Conservation (phyloP, 2,329 filamentous ascomycete genomes). For the Fusarium circinatum region DNA sequence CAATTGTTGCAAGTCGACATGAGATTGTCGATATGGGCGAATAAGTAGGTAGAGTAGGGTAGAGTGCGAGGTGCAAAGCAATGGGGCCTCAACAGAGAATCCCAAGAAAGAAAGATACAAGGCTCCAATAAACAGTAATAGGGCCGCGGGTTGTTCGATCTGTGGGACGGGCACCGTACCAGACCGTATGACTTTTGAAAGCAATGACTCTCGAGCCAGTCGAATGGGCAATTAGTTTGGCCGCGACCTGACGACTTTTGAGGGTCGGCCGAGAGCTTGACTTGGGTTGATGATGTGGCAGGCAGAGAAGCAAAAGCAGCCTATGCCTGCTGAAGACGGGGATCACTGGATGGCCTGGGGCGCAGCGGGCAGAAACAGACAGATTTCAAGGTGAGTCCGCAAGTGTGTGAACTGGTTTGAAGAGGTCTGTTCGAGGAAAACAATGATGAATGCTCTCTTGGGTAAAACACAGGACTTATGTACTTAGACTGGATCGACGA, state of each 20-base stretch:
- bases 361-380: constrained; percentile 27
- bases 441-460: background rate
- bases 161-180: constrained; percentile 44
- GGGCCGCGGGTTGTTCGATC: constrained; percentile 33
- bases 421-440: background rate
- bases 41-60: constrained; percentile 24
- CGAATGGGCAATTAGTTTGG: constrained; percentile 30
- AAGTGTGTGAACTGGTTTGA: constrained; percentile 3
- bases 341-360: constrained; percentile 30
- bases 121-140: constrained; percentile 20
- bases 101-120: constrained; percentile 20
- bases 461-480: background rate
- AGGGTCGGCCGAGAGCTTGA: constrained; percentile 26
- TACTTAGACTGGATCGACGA: background rate
- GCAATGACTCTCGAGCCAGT: constrained; percentile 37
- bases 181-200: constrained; percentile 44
- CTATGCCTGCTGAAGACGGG: constrained; percentile 21
- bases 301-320: constrained; percentile 27
- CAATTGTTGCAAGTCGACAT: constrained; percentile 38
- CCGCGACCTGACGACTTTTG: constrained; percentile 42
- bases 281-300: constrained; percentile 38
- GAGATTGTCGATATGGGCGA: constrained; percentile 35
- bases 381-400: constrained; percentile 15
- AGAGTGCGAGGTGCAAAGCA: constrained; percentile 5
- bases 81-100: constrained; percentile 36